Conservation (phyloP, 225 moss, liverwort and hornwort genomes). For the Ulota crispa region DNA sequence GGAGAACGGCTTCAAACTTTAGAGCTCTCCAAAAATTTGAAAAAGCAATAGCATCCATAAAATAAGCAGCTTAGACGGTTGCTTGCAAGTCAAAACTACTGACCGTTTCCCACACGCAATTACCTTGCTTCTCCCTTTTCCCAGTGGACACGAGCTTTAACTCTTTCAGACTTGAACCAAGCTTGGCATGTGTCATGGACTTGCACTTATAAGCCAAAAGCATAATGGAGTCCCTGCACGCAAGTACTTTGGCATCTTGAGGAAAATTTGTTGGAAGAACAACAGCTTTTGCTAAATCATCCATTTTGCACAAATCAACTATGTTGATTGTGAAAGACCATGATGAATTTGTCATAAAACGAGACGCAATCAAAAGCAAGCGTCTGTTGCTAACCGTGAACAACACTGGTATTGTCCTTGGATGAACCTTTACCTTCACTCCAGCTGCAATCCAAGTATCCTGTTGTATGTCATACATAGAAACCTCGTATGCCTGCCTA, state of each 20-base stretch:
- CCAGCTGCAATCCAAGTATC: background rate
- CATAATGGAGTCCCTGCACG: background rate
- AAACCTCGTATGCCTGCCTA: background rate
- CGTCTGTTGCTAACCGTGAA: background rate
- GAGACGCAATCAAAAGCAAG: conserved; percentile 19
- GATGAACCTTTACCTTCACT: background rate
- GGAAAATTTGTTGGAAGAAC: background rate
- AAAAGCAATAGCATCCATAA: background rate
- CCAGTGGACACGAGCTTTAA: background rate
- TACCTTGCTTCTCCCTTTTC: background rate
- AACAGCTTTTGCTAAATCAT: background rate
- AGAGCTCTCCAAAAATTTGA: background rate
- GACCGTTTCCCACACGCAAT: background rate
- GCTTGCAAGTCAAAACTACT: conserved; percentile 19
- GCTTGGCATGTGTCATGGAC: conserved; percentile 1
- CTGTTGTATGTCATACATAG: background rate
- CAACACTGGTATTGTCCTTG: background rate
- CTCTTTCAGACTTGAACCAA: conserved; percentile 18
- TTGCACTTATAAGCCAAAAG: background rate
- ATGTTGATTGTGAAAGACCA: background rate
- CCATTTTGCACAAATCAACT: conserved; percentile 16
- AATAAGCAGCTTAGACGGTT: background rate
- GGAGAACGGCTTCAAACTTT: background rate
- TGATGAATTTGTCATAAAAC: background rate
- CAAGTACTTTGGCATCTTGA: background rate